A percentile compares a stretch with the other conserved stretches of the same genome.
These are phyloP conservation scores for Cinchona pubescens DNA, from an alignment of 257 asterid species.

Conservation along the genomic window DNA sequence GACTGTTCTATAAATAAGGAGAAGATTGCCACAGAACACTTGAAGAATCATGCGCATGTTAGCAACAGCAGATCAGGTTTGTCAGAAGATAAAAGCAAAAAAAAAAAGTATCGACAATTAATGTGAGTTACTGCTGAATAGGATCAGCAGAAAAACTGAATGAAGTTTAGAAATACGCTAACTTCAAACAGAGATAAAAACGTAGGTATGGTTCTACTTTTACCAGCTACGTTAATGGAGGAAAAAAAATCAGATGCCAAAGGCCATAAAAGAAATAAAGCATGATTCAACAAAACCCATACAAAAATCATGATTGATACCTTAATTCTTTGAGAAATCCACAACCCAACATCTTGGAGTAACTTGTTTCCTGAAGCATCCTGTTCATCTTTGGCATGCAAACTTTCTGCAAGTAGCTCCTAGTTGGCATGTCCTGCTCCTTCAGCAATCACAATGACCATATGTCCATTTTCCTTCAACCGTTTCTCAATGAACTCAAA, in stretches of 20 bases:
- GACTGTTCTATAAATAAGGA: not conserved
- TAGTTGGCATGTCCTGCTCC: constrained; percentile 98
- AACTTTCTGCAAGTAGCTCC: constrained; percentile 59
- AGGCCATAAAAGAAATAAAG: not conserved
- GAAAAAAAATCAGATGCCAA: not conserved
- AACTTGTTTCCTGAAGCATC: constrained; percentile 93
- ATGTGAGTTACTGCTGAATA: not conserved
- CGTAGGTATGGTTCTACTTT: no score
- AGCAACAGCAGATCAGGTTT: not conserved
- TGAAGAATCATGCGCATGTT: not conserved
- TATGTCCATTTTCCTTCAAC: constrained; percentile 77
- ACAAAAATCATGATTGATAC: constrained; percentile 31
- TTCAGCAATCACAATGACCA: constrained; percentile 94
- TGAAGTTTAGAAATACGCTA: not conserved
- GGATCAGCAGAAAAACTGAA: not conserved
- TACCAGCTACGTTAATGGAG: not conserved
- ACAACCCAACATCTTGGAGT: constrained; percentile 83
- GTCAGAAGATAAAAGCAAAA: not conserved
- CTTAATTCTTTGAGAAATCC: constrained; percentile 82
- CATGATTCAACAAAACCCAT: not conserved
- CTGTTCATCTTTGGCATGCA: constrained; percentile 38
- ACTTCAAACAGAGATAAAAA: not conserved
- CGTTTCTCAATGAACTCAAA: constrained; percentile 64
- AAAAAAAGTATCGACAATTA: not conserved
- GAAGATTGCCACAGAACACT: not conserved